A percentile compares a stretch with the other conserved stretches of the same genome.
Conservation (phyloP, 495 filamentous ascomycete genomes). For the Aspergillus heteromorphus region DNA sequence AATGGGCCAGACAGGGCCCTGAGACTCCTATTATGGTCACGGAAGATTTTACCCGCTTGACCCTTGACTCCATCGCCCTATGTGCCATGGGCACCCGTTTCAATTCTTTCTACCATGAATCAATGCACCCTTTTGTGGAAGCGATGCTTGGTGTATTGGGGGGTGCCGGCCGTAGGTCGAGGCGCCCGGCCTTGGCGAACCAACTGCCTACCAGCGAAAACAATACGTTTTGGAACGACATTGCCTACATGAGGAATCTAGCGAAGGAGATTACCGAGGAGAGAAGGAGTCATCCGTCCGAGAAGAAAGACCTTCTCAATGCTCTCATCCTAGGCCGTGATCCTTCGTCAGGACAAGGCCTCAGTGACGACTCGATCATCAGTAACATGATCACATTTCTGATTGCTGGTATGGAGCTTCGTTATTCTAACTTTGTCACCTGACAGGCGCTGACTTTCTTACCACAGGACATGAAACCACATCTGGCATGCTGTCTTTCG, state of each 20-base stretch:
- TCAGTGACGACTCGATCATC: conserved; percentile 56
- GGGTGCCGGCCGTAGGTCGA: conserved; percentile 48
- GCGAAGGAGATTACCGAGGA: conserved; percentile 55
- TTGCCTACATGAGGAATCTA: conserved; percentile 48
- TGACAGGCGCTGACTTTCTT: conserved; percentile 10
- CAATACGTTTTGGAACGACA: conserved; percentile 54
- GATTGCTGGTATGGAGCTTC: conserved; percentile 40
- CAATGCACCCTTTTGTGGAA: conserved; percentile 60
- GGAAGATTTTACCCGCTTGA: conserved; percentile 71
- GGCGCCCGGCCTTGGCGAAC: conserved; percentile 47
- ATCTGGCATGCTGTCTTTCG: conserved; percentile 49
- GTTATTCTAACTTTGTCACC: too few species aligned
- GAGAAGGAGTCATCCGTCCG: conserved; percentile 48
- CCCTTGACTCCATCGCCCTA: conserved; percentile 67
- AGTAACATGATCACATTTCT: conserved; percentile 71
- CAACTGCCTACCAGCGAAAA: conserved; percentile 46
- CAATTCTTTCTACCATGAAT: conserved; percentile 67
- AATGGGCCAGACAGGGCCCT: conserved; percentile 66
- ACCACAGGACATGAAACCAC: conserved; percentile 66
- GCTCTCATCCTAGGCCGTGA: conserved; percentile 65
- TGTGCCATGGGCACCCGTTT: conserved; percentile 72
- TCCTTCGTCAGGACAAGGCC: conserved; percentile 57
- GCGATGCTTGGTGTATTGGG: conserved; percentile 58
- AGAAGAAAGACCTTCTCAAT: conserved; percentile 65
- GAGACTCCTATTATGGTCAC: conserved; percentile 50